Conservation (phyloP, 75 land plant genomes). For the Ceratopteris richardii region DNA sequence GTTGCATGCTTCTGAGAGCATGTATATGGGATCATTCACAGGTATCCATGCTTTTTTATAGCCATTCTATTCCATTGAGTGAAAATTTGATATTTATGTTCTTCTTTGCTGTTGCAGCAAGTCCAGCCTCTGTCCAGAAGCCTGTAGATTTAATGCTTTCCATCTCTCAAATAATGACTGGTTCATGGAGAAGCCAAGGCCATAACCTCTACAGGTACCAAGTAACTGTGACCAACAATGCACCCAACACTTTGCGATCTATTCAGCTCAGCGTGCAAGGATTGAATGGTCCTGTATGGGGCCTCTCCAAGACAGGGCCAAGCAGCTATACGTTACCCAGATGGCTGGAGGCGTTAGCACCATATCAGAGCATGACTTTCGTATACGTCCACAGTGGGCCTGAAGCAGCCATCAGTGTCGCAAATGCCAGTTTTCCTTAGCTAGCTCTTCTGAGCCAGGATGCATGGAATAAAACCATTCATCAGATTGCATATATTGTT, state of each 20-base stretch:
- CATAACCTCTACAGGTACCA: constrained; percentile 60
- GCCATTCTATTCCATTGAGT: no score
- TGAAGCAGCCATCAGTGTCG: constrained; percentile 21
- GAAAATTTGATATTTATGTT: no score
- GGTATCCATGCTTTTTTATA: no score
- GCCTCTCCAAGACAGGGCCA: constrained; percentile 42
- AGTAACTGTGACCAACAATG: constrained; percentile 51
- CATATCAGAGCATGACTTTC: constrained; percentile 62
- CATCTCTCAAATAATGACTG: not conserved
- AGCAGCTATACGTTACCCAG: constrained; percentile 45
- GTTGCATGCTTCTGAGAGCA: constrained; percentile 36
- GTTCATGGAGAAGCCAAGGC: constrained; percentile 13
- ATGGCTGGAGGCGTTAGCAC: constrained; percentile 53
- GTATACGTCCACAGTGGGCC: constrained; percentile 68
- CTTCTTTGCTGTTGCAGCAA: no score
- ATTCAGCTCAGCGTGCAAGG: constrained; percentile 39
- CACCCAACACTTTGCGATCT: constrained; percentile 37
- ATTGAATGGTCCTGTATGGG: constrained; percentile 80
- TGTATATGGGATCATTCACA: not conserved
- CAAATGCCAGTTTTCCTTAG: not conserved
- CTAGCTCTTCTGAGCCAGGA: no score
- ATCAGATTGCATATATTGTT: no score
- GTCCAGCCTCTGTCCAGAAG: no score
- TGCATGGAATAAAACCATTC: no score
- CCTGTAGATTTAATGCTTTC: not conserved